These are phyloP conservation scores for Aspergillus sclerotialis DNA, from an alignment of 2,329 filamentous ascomycete genomes.

Conservation along the genomic window DNA sequence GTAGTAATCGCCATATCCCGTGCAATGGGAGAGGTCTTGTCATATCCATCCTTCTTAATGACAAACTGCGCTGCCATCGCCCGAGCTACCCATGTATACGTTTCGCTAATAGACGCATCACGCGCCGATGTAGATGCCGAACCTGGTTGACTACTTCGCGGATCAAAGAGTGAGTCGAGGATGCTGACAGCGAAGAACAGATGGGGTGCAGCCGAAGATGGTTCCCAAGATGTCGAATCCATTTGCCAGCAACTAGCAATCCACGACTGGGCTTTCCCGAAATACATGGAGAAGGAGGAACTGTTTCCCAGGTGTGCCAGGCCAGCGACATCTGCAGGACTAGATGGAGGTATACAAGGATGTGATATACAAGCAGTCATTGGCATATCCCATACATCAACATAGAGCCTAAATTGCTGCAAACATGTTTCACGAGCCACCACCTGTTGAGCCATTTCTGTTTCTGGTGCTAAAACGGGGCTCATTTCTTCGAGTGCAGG, in stretches of 20 bases:
- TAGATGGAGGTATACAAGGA: slow-evolving; percentile 7
- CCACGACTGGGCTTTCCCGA: background rate
- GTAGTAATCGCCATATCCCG: slow-evolving; percentile 4
- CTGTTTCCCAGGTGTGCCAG: background rate
- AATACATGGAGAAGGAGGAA: background rate
- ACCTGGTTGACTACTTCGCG: slow-evolving; percentile 1
- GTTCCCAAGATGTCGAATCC: background rate
- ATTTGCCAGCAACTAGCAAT: background rate
- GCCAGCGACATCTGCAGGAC: slow-evolving; percentile 7
- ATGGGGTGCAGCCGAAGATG: slow-evolving; percentile 1
- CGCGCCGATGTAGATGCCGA: slow-evolving; percentile 1
- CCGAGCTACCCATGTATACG: slow-evolving; percentile 8
- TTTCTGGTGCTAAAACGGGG: too few species aligned
- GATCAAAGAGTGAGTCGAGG: slow-evolving; percentile 9
- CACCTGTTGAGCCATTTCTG: too few species aligned
- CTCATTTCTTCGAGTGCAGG: too few species aligned
- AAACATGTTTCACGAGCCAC: background rate
- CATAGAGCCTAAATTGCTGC: slow-evolving; percentile 8
- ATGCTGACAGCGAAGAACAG: slow-evolving; percentile 7
- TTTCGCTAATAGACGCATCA: slow-evolving; percentile 5
- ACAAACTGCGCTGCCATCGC: slow-evolving; percentile 8
- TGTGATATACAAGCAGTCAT: slow-evolving; percentile 6
- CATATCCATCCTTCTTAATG: background rate
- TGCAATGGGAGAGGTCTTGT: background rate
- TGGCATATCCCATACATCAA: slow-evolving; percentile 9